Base-by-base conservation (phyloP, 345 rosid species). In the Melastoma malabathricum region DNA sequence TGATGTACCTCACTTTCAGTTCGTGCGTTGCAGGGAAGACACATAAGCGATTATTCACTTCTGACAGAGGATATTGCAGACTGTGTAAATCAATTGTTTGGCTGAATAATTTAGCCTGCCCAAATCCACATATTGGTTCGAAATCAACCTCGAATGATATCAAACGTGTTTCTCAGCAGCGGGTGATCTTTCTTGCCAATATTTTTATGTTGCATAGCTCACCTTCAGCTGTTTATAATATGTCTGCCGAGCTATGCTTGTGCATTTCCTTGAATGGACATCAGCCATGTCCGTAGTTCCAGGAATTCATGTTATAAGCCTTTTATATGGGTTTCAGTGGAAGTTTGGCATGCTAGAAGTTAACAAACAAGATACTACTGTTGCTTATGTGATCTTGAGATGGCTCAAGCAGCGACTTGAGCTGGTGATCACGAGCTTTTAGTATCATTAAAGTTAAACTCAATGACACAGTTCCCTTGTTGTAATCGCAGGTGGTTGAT, bases 41-140 rank as follows among this genome's bases (percentile, higher is more conserved):
- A 38, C 72, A 74, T 14, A 74, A 67, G 68, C 65, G 51, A 52
- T 53, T 80, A n/a, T n/a, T n/a, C 45, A 67, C 60, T 55, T 68
- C 78, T 46, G 63, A 69, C 46, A 67, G 94, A 57, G 96, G 92
- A 43, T 80, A 72, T 27, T 86, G 94, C 48, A 22, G 34, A 34
- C 58, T 46, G 19, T 90, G 96, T 60, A 64, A 69, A 43, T 25
- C 73, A 13, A 49, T 79, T 38, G 83, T 83, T 47, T 83, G 90
- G 83, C 76, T 75, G 39, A 61, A 64, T 54, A 52, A 61, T 65
- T 49, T 64, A 57, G 73, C 68, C 56, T 79, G 85, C 63, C 56
- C 71, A 3, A 72, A 59, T 27, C 16, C 51, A 46, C 66, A 55
- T 41, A 48, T 52, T 18, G 38, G 43, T 20, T 44, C 34, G 5